Evolutionary conservation across 169 alveolate genomes (phyloP).

Genomic region (Eimeria tenella): DNA sequence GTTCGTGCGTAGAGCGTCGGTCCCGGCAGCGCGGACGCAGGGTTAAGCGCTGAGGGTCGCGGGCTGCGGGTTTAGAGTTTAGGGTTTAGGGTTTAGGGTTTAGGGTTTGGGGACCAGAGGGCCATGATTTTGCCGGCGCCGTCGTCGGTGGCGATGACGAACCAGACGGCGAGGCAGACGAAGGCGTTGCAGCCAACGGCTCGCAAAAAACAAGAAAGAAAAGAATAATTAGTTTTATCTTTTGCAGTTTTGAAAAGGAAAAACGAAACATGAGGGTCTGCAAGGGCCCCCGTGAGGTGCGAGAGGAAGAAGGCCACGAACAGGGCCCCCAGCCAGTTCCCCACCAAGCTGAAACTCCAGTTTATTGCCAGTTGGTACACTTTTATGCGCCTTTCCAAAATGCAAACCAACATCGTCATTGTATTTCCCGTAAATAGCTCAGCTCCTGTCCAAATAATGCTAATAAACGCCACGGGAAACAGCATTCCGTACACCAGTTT

Average conservation of each 20-base stretch:
- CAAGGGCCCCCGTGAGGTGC: constrained; percentile 39
- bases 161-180: constrained; percentile 78
- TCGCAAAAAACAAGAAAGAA: constrained; percentile 37
- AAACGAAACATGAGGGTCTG: neutral
- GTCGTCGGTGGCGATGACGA: constrained; percentile 72
- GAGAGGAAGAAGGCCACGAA: constrained; percentile 72
- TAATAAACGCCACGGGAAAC: constrained; percentile 49
- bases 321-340: constrained; percentile 68
- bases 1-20: too few species aligned
- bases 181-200: constrained; percentile 73
- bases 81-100: constrained; percentile 38
- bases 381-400: constrained; percentile 23
- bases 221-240: constrained; percentile 24
- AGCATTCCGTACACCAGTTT: constrained; percentile 43
- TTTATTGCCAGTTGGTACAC: neutral
- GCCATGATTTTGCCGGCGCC: constrained; percentile 67
- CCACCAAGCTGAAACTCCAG: constrained; percentile 62
- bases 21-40: neutral
- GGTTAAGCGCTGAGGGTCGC: neutral
- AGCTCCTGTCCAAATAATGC: constrained; percentile 58
- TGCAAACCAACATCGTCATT: constrained; percentile 67
- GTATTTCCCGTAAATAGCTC: constrained; percentile 75
- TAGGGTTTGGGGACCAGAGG: constrained; percentile 40
- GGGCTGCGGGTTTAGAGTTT: constrained; percentile 25
- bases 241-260: neutral